Percentiles rank a stretch among this genome's conserved stretches.
Conservation (phyloP, 768 basidiomycete species). For the Podaxis sp. region DNA sequence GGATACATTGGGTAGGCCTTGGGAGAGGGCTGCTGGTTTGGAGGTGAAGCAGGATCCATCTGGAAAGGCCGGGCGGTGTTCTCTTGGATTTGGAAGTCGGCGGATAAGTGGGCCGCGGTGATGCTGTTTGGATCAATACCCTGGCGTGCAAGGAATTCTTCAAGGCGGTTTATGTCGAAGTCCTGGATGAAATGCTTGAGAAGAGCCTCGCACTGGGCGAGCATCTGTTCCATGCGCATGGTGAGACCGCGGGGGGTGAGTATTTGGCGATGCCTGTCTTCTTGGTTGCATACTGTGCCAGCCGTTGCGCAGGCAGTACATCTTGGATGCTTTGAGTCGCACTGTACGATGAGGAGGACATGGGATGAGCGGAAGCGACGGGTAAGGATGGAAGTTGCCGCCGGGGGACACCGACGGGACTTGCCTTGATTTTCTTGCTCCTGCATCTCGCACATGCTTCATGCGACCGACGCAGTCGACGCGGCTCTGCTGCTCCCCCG, state of each 20-base stretch:
- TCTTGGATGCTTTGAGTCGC: slow-evolving; percentile 86
- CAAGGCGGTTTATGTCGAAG: slow-evolving; percentile 63
- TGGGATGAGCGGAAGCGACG: slow-evolving; percentile 28
- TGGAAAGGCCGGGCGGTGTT: slow-evolving; percentile 24
- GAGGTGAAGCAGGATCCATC: slow-evolving; percentile 23
- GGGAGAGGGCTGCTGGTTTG: slow-evolving; percentile 20
- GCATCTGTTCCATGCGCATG: slow-evolving; percentile 76
- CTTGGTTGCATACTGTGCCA: slow-evolving; percentile 77
- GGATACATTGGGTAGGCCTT: slow-evolving; percentile 35
- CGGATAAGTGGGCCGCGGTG: slow-evolving; percentile 19
- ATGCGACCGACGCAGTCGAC: slow-evolving; percentile 82
- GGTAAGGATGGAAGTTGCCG: slow-evolving; percentile 74
- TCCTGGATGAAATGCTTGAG: slow-evolving; percentile 69
- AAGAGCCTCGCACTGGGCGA: slow-evolving; percentile 73
- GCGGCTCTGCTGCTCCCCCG: slow-evolving; percentile 59
- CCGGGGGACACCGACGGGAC: slow-evolving; percentile 67
- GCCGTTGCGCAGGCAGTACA: slow-evolving; percentile 84
- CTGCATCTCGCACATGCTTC: slow-evolving; percentile 92
- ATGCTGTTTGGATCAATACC: slow-evolving; percentile 49
- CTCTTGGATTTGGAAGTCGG: slow-evolving; percentile 31
- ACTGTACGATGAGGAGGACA: slow-evolving; percentile 43
- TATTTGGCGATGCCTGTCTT: slow-evolving; percentile 84
- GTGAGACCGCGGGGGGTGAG: slow-evolving; percentile 82
- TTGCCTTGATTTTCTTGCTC: slow-evolving; percentile 95
- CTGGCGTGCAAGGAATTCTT: slow-evolving; percentile 59